Percentiles rank a stretch among this genome's conserved stretches.
phyloP scores from a whole-genome alignment of 1,284 basidiomycete species.

The Albatrellus sp. region DNA sequence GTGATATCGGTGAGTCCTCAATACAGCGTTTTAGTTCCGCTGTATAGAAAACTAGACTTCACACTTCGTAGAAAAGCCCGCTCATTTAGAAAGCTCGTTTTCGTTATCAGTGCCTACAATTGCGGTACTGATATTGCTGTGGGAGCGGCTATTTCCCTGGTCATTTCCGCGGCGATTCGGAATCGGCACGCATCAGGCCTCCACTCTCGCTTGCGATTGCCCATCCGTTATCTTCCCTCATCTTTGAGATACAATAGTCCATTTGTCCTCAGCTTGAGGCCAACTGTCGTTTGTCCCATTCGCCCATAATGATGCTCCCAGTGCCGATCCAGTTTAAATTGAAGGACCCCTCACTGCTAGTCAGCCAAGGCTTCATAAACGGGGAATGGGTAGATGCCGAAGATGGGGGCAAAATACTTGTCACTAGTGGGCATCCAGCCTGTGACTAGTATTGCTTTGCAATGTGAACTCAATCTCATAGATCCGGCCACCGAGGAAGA shows the following conservation, averaged over 20 bases:
- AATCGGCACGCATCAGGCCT: neutral
- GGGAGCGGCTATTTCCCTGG: too few species aligned
- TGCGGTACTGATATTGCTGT: too few species aligned
- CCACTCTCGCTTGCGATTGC: neutral
- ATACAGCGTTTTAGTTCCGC: too few species aligned
- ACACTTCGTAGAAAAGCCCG: too few species aligned
- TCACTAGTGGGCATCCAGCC: conserved; percentile 48
- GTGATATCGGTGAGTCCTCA: too few species aligned
- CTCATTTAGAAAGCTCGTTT: too few species aligned
- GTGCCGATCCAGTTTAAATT: conserved; percentile 44
- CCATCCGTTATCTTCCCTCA: neutral
- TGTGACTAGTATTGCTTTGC: conserved; percentile 1
- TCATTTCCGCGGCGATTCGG: too few species aligned
- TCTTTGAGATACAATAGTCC: neutral
- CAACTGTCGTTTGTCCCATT: neutral
- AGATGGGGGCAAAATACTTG: conserved; percentile 57
- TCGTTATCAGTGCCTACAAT: too few species aligned
- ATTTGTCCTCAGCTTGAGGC: neutral
- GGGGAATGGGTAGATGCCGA: conserved; percentile 78
- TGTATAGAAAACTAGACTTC: too few species aligned
- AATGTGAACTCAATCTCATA: conserved; percentile 16
- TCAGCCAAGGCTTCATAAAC: conserved; percentile 66
- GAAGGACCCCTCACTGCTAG: conserved; percentile 65
- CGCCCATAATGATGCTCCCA: too few species aligned
- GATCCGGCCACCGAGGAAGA: conserved; percentile 78